A percentile compares a stretch with the other conserved stretches of the same genome.
Conservation (phyloP, 768 basidiomycete genomes). For the Leccinum incarnatum region DNA sequence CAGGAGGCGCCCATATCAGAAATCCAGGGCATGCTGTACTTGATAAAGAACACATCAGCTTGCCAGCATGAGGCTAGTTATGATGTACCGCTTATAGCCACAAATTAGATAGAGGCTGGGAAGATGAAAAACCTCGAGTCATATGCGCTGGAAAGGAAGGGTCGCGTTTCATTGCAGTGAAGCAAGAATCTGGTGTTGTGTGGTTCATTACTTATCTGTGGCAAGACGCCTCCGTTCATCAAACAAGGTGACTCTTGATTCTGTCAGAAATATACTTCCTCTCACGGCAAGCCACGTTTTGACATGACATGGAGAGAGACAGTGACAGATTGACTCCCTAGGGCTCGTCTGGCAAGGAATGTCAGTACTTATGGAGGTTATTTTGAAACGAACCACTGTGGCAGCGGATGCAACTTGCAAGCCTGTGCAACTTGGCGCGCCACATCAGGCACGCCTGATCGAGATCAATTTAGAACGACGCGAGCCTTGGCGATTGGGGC, state of each 20-base stretch:
- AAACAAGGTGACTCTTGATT: slow-evolving; percentile 2
- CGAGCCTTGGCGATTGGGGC: slow-evolving; percentile 1
- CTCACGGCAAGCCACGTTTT: not conserved
- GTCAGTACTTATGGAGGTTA: not conserved
- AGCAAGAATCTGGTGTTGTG: not conserved
- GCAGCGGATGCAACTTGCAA: not conserved
- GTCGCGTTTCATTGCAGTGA: slow-evolving; percentile 2
- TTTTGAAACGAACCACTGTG: slow-evolving; percentile 18
- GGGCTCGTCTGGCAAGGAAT: not conserved
- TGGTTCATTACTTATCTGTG: slow-evolving; percentile 10
- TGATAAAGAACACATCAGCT: not conserved
- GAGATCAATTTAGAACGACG: slow-evolving; percentile 8
- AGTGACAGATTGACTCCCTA: not conserved
- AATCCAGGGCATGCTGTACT: slow-evolving; percentile 16
- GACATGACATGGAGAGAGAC: not conserved
- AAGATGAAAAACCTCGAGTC: slow-evolving; percentile 1
- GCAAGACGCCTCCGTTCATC: slow-evolving; percentile 10
- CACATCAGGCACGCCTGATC: slow-evolving; percentile 12
- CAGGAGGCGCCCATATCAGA: not conserved
- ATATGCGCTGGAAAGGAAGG: not conserved
- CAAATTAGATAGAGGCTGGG: not conserved
- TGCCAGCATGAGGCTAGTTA: slow-evolving; percentile 1
- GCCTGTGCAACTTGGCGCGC: not conserved
- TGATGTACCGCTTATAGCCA: not conserved
- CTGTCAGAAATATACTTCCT: slow-evolving; percentile 2